These are phyloP conservation scores for Phaeotremella fagi DNA, from an alignment of 768 basidiomycete species.

Conservation along the genomic window DNA sequence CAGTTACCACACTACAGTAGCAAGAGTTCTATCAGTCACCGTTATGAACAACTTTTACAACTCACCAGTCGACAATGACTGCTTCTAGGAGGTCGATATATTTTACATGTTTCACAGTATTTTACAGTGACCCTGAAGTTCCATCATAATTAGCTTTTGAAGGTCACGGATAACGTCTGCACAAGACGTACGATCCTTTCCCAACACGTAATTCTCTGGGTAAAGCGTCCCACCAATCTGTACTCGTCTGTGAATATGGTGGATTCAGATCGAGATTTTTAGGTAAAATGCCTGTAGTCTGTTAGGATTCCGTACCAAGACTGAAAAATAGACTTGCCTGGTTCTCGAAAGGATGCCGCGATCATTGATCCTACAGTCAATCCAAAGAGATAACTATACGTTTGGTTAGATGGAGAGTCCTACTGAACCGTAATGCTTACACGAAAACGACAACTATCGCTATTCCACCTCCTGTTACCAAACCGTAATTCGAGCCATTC, in stretches of 20 bases:
- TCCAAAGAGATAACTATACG: constrained; percentile 30
- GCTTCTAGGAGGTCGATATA: constrained; percentile 85
- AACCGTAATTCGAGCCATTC: constrained; percentile 56
- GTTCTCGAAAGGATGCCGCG: constrained; percentile 35
- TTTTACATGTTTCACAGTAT: constrained; percentile 88
- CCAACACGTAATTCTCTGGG: constrained; percentile 75
- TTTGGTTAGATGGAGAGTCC: background rate
- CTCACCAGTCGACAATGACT: constrained; percentile 92
- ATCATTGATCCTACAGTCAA: constrained; percentile 27
- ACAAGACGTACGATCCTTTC: constrained; percentile 61
- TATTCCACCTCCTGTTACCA: constrained; percentile 58
- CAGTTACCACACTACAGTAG: constrained; percentile 82
- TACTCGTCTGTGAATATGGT: constrained; percentile 58
- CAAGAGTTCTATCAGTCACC: too few relatives aligned
- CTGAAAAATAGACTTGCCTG: constrained; percentile 19
- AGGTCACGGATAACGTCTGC: too few relatives aligned
- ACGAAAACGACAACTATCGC: constrained; percentile 55
- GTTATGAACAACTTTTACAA: background rate
- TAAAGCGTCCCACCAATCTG: constrained; percentile 56
- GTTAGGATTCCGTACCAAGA: constrained; percentile 36
- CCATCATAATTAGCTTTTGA: background rate
- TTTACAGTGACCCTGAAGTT: constrained; percentile 72
- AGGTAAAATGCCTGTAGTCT: constrained; percentile 74
- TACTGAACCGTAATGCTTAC: constrained; percentile 24
- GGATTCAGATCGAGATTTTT: constrained; percentile 80